These are phyloP conservation scores for Ustanciosporium gigantosporum DNA, from an alignment of 1,284 basidiomycete genomes.

Conservation along the genomic window DNA sequence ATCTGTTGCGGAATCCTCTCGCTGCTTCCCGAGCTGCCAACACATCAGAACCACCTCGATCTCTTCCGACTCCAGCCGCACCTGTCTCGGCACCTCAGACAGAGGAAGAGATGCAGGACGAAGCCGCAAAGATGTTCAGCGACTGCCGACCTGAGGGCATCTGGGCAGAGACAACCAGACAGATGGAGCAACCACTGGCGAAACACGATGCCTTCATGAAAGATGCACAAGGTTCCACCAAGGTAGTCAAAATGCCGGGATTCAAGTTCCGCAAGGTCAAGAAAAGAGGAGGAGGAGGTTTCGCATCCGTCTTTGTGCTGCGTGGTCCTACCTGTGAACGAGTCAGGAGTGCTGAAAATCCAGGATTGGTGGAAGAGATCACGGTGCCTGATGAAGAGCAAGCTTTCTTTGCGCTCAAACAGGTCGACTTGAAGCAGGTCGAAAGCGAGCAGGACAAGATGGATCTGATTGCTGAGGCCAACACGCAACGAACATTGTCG, in stretches of 20 bases:
- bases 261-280: slow-evolving; percentile 51
- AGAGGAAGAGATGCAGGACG: slow-evolving; percentile 24
- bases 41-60: background rate
- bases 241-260: slow-evolving; percentile 45
- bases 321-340: slow-evolving; percentile 46
- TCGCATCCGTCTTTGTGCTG: slow-evolving; percentile 57
- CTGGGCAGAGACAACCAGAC: slow-evolving; percentile 38
- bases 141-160: slow-evolving; percentile 35
- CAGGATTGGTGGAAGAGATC: slow-evolving; percentile 34
- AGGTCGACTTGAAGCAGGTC: slow-evolving; percentile 55
- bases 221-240: slow-evolving; percentile 23
- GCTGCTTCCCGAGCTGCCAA: background rate
- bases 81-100: background rate
- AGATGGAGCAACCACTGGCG: slow-evolving; percentile 22
- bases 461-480: slow-evolving; percentile 57
- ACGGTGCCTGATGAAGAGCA: slow-evolving; percentile 49
- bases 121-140: slow-evolving; percentile 17
- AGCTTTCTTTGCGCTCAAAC: slow-evolving; percentile 59
- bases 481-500: slow-evolving; percentile 50
- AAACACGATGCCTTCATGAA: slow-evolving; percentile 24
- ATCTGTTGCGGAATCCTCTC: slow-evolving; percentile 1
- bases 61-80: background rate
- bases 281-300: slow-evolving; percentile 52
- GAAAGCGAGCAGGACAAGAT: slow-evolving; percentile 53
- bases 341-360: slow-evolving; percentile 17